A percentile compares a stretch with the other conserved stretches of the same genome.
These are phyloP conservation scores for Cryptococcus sp. DNA, from an alignment of 1,284 basidiomycete genomes.

Conservation along the genomic window DNA sequence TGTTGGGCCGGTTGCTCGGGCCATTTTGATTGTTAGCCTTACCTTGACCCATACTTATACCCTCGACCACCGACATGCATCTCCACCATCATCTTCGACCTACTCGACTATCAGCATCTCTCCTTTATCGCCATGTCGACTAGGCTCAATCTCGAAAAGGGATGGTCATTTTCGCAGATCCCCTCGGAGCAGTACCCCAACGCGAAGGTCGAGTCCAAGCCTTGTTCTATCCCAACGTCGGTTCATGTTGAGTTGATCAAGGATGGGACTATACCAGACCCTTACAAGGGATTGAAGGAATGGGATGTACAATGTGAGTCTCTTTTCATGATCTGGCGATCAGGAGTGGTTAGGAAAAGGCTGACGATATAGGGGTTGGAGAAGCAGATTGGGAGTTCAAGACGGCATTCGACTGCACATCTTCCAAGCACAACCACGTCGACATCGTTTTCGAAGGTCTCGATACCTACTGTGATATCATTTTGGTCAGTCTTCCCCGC, in stretches of 20 bases:
- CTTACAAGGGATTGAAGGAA: slow-evolving; percentile 68
- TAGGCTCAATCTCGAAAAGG: too few species aligned
- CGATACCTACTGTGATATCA: slow-evolving; percentile 72
- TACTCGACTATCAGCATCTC: too few species aligned
- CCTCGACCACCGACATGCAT: too few species aligned
- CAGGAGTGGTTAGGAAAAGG: not conserved
- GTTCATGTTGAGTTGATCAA: slow-evolving; percentile 78
- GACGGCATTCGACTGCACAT: slow-evolving; percentile 57
- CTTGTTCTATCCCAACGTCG: slow-evolving; percentile 59
- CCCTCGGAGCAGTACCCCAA: slow-evolving; percentile 11
- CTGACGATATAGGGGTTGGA: slow-evolving; percentile 62
- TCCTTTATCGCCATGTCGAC: too few species aligned
- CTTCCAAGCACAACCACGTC: slow-evolving; percentile 31
- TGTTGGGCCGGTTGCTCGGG: too few species aligned
- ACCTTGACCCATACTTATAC: too few species aligned
- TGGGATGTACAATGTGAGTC: slow-evolving; percentile 79
- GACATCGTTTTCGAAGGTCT: slow-evolving; percentile 82
- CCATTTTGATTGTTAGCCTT: too few species aligned
- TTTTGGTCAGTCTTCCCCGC: slow-evolving; percentile 53
- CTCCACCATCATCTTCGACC: too few species aligned
- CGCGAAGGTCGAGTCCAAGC: slow-evolving; percentile 19
- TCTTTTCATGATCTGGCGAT: not conserved
- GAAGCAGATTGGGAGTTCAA: slow-evolving; percentile 81
- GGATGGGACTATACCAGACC: slow-evolving; percentile 67
- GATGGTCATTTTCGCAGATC: slow-evolving; percentile 4